Base-by-base conservation (phyloP, 2,329 filamentous ascomycete genomes). In the Pyrenophora graminea region DNA sequence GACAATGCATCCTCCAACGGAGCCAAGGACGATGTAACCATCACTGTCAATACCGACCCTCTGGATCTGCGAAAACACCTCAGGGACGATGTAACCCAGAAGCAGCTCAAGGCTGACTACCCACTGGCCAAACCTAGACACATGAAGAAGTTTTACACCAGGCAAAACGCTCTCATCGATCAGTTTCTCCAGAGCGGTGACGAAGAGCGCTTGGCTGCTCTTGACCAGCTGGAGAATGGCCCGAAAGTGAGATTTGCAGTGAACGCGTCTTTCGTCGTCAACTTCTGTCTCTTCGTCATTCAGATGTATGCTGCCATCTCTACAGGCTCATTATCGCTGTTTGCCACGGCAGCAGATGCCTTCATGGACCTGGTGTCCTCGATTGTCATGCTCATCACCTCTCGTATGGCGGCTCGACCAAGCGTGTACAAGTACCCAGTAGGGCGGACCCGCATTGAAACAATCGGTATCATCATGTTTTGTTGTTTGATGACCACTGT, bases 321-420 rank as follows among this genome's bases (percentile, higher is more conserved):
- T 30, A 84, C 82, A 1, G 80, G 80, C 9, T 86, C 84, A 13
- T 75, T 87, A 53, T 83, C 83, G 1, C 77, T 87, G 17, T 85
- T 87, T 55, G 84, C 84, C 13, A 86, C 84, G n/a, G 81, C 85
- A 21, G 83, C 85, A 38, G 84, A 87, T 72, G 84, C 84, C 4
- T 85, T 85, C 68, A 82, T 87, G 80, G 84, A 87, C 62, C 79
- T 86, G 32, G 81, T 87, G 9, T 86, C 82, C 27, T 86, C 84
- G 1, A 77, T 80, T 36, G 83, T 86, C 41, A 85, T 87, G 78
- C 78, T 85, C 53, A 72, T 82, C 52, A 86, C 84, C 0, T 84
- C 82, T 4, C 79, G 77, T 21, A 69, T 86, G 71, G 83, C 84
- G n/a, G 77, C 77, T 18, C 76, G 80, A 48, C 81, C 84, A 34